These are phyloP conservation scores for Heliamphora exappendiculata DNA, from an alignment of 148 eudicot species.

Conservation along the genomic window DNA sequence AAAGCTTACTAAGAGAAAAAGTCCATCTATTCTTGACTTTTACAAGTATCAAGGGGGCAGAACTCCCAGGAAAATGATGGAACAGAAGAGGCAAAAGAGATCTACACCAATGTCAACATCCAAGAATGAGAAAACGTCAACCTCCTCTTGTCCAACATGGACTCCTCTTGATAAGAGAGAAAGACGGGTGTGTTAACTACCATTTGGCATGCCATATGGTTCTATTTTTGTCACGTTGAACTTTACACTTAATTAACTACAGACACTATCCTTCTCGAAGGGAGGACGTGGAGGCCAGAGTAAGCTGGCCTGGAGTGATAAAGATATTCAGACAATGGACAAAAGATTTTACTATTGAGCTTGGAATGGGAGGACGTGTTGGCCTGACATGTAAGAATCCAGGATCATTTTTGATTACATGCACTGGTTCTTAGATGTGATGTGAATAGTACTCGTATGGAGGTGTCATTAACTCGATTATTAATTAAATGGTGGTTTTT, in stretches of 20 bases:
- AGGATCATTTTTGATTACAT: neutral
- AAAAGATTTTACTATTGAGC: neutral
- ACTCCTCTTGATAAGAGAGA: slow-evolving; percentile 91
- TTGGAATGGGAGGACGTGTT: neutral
- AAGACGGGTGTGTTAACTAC: slow-evolving; percentile 43
- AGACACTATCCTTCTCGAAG: slow-evolving; percentile 66
- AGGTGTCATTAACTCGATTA: neutral
- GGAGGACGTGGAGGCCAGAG: slow-evolving; percentile 72
- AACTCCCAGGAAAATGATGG: slow-evolving; percentile 39
- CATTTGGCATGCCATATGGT: neutral
- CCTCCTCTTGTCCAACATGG: slow-evolving; percentile 26
- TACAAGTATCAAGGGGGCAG: slow-evolving; percentile 64
- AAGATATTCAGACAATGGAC: slow-evolving; percentile 9
- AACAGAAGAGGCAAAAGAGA: slow-evolving; percentile 44
- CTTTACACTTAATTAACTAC: slow-evolving; percentile 21
- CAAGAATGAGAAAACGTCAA: slow-evolving; percentile 43
- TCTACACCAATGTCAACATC: slow-evolving; percentile 24
- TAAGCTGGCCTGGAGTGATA: slow-evolving; percentile 71
- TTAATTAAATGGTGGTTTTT: neutral
- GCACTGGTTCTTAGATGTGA: neutral
- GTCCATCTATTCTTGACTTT: slow-evolving; percentile 75
- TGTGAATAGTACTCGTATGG: neutral
- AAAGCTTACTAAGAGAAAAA: slow-evolving; percentile 60
- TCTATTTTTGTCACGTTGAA: neutral
- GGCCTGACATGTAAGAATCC: neutral